Percentiles rank a stretch among this genome's conserved stretches.
These are phyloP conservation scores for Tuber microsphaerosporum DNA, from an alignment of 495 filamentous ascomycete genomes.

Conservation along the genomic window DNA sequence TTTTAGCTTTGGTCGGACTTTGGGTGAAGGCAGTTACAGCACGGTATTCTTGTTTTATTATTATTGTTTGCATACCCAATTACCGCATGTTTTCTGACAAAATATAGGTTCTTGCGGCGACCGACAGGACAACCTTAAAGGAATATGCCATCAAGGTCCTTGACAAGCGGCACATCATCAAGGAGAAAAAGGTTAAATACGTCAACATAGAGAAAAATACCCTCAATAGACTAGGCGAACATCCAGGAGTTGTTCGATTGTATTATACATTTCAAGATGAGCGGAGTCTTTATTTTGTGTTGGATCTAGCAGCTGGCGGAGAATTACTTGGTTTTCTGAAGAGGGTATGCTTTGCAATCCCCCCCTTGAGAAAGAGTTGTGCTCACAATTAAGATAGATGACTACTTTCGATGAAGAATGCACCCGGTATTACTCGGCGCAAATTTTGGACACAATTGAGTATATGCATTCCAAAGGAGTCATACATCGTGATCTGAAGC, in stretches of 20 bases:
- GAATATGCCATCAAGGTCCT: conserved; percentile 98
- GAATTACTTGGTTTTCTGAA: conserved; percentile 91
- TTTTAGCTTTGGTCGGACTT: conserved; percentile 83
- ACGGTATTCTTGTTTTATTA: conserved; percentile 53
- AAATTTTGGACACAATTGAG: conserved; percentile 93
- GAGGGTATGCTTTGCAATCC: conserved; percentile 44
- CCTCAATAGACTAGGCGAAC: conserved; percentile 88
- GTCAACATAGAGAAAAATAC: conserved; percentile 99
- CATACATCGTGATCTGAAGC: conserved; percentile 95
- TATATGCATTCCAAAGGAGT: conserved; percentile 97
- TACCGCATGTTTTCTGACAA: conserved; percentile 16
- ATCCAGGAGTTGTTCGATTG: conserved; percentile 91
- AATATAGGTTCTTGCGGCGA: conserved; percentile 60
- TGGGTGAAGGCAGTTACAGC: conserved; percentile 97
- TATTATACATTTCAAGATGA: conserved; percentile 99
- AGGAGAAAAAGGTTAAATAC: conserved; percentile 99
- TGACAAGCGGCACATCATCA: conserved; percentile 98
- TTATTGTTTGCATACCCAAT: not conserved
- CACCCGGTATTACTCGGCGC: conserved; percentile 85
- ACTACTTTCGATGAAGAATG: conserved; percentile 94
- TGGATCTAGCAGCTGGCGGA: conserved; percentile 87
- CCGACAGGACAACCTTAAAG: conserved; percentile 87
- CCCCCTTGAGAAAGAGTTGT: not conserved
- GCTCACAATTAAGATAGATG: conserved; percentile 48
- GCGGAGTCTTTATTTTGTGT: conserved; percentile 87